Conservation (phyloP, 2,329 filamentous ascomycete species). For the Hypocreales sp. region DNA sequence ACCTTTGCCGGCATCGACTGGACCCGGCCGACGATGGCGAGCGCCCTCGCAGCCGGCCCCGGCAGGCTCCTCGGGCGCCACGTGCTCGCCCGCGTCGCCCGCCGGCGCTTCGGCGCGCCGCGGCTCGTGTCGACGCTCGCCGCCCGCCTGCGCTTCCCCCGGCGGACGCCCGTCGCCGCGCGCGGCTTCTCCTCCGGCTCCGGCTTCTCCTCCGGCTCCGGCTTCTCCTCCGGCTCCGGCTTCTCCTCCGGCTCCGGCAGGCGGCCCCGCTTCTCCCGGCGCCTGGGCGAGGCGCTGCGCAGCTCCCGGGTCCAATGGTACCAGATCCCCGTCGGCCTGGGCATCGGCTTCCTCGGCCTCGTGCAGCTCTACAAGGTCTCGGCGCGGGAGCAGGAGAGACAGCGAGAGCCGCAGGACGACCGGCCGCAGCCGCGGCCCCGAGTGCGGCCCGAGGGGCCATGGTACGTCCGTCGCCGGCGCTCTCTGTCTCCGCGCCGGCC, state of each 20-base stretch:
- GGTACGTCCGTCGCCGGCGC: too few relatives aligned
- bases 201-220: conserved; percentile 16
- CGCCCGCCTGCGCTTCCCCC: conserved; percentile 8
- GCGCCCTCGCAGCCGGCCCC: conserved; percentile 18
- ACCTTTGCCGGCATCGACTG: too few relatives aligned
- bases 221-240: conserved; percentile 15
- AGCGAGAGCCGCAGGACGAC: conserved; percentile 25
- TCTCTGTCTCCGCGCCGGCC: too few relatives aligned
- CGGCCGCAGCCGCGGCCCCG: conserved; percentile 38
- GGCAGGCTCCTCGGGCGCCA: conserved; percentile 17
- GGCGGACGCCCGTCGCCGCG: conserved; percentile 9
- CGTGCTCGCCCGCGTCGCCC: conserved; percentile 12
- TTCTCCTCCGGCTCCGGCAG: conserved; percentile 18
- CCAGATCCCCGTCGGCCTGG: conserved; percentile 74
- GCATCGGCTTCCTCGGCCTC: conserved; percentile 69
- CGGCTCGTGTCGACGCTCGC: conserved; percentile 3
- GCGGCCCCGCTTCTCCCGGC: conserved; percentile 33
- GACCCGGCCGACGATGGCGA: conserved; percentile 8
- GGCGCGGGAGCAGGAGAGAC: conserved; percentile 35
- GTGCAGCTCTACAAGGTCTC: conserved; percentile 72
- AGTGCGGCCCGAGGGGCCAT: conserved; percentile 72
- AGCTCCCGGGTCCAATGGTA: conserved; percentile 64
- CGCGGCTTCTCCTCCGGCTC: conserved; percentile 18
- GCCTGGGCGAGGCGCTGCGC: conserved; percentile 31
- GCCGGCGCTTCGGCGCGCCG: conserved; percentile 13